A percentile compares a stretch with the other conserved stretches of the same genome.
Evolutionary conservation across 1,284 basidiomycete genomes (phyloP).

Genomic region (Moesziomyces sp.): DNA sequence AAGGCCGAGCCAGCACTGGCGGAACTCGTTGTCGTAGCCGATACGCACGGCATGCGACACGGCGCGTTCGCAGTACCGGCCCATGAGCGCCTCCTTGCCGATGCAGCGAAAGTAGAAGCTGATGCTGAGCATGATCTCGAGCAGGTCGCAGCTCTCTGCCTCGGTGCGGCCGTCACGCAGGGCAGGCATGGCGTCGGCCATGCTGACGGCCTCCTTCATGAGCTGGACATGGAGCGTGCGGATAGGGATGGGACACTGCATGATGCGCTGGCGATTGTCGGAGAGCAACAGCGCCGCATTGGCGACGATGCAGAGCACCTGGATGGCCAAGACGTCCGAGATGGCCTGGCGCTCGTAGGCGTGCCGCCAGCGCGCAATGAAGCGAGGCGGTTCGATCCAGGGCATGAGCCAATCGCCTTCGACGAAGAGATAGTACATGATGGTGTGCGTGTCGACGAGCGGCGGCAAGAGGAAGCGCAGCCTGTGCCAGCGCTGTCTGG

Average conservation of each 20-base stretch:
- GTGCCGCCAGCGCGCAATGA: conserved; percentile 27
- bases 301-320: conserved; percentile 18
- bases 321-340: conserved; percentile 24
- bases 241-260: conserved; percentile 22
- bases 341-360: conserved; percentile 25
- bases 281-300: conserved; percentile 19
- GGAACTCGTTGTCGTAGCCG: conserved; percentile 26
- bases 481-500: conserved; percentile 21
- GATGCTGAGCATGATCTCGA: conserved; percentile 28
- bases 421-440: conserved; percentile 29
- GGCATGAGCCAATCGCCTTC: conserved; percentile 33
- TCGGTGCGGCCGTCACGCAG: conserved; percentile 12
- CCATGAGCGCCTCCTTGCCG: conserved; percentile 12
- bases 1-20: conserved; percentile 20
- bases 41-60: conserved; percentile 10
- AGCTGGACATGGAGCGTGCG: conserved; percentile 25
- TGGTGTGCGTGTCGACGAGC: conserved; percentile 29
- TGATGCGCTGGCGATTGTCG: conserved; percentile 24
- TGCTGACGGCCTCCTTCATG: conserved; percentile 24
- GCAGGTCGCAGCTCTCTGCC: conserved; percentile 21
- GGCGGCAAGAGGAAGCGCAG: conserved; percentile 23
- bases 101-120: conserved; percentile 35
- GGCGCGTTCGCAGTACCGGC: conserved; percentile 18
- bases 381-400: conserved; percentile 16
- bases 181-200: conserved; percentile 24